phyloP scores from a whole-genome alignment of 306 rosid species.

The cucumber (Cucumis sativus) region Cucumber_9930_V3 NC_026657.2:7758001-7758500 shows the following conservation, averaged over 20 bases:
- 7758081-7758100: not conserved
- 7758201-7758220: not conserved
- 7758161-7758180: not conserved
- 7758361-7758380: not conserved
- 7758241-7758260: not conserved
- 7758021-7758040: not conserved
- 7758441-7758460: not conserved
- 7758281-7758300: not conserved
- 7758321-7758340: not conserved
- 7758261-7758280: not conserved
- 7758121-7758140: not conserved
- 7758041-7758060: not conserved
- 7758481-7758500: not conserved
- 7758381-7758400: not conserved
- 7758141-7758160: not conserved
- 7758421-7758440: not conserved
- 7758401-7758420: not conserved
- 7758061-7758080: not conserved
- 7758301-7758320: not conserved
- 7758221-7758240: not conserved
- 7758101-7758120: not conserved
- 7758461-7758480: not conserved
- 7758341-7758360: not conserved
- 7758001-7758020: not conserved
- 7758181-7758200: not conserved